Evolutionary conservation across 768 basidiomycete species (phyloP).

Genomic region (Gymnopilus junonius): DNA sequence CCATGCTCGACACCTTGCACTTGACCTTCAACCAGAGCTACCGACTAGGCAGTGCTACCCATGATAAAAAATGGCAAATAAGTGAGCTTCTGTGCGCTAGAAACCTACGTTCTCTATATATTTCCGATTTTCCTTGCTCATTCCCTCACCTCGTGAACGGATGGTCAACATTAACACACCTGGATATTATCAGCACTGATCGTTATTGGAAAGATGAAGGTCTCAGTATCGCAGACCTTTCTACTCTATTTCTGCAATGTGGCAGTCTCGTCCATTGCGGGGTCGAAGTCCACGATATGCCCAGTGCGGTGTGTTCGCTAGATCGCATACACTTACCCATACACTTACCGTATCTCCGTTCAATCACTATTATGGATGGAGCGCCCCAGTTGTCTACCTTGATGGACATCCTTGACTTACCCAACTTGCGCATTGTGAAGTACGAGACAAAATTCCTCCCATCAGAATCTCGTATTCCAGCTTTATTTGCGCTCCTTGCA

Average conservation of each 20-base stretch:
- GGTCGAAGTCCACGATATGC: background rate
- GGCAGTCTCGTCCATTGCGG: background rate
- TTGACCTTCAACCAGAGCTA: no score
- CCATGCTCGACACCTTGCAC: background rate
- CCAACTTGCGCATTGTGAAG: background rate
- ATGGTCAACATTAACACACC: background rate
- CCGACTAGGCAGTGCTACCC: background rate
- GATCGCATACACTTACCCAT: background rate
- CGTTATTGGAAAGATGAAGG: background rate
- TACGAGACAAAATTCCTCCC: background rate
- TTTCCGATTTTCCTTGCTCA: background rate
- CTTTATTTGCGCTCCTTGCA: background rate
- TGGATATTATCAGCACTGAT: background rate
- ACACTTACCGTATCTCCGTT: background rate
- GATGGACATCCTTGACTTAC: background rate
- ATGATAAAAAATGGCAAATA: background rate
- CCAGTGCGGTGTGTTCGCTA: background rate
- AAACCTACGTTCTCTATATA: background rate
- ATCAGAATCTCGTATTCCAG: background rate
- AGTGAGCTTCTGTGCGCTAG: background rate
- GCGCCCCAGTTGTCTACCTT: background rate
- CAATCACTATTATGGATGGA: background rate
- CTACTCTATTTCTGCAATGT: background rate
- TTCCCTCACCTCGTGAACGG: background rate
- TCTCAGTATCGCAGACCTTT: background rate